phyloP scores from a whole-genome alignment of 2,329 filamentous ascomycete genomes.

The Tolypocladium endophyticum region DNA sequence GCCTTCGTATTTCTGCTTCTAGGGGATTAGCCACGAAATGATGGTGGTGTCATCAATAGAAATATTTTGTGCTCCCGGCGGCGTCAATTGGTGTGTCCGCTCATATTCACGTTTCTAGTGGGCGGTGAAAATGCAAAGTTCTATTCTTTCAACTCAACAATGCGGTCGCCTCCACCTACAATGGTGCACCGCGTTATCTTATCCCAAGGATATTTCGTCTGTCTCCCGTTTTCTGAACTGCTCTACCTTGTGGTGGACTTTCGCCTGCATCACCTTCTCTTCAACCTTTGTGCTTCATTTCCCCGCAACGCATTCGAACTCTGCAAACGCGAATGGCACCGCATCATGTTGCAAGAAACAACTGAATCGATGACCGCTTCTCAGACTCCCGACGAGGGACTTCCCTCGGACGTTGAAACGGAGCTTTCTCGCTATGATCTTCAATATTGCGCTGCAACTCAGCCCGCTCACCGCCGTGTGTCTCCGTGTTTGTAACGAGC shows the following conservation, averaged over 20 bases:
- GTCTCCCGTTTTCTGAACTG: background rate
- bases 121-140: background rate
- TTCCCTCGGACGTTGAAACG: background rate
- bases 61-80: background rate
- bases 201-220: too few species aligned
- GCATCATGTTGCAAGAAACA: background rate
- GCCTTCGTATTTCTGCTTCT: background rate
- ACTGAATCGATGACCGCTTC: background rate
- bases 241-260: background rate
- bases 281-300: background rate
- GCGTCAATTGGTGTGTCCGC: background rate
- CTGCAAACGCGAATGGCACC: background rate
- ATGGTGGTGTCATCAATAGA: background rate
- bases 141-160: background rate
- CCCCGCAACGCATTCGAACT: background rate
- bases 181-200: background rate
- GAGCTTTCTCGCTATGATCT: background rate
- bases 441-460: background rate
- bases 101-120: background rate
- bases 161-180: background rate
- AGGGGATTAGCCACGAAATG: background rate
- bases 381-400: background rate
- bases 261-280: background rate
- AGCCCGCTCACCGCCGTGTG: background rate
- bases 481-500: background rate